These are phyloP conservation scores for Corynespora cassiicola DNA, from an alignment of 2,329 filamentous ascomycete genomes.

Conservation along the genomic window DNA sequence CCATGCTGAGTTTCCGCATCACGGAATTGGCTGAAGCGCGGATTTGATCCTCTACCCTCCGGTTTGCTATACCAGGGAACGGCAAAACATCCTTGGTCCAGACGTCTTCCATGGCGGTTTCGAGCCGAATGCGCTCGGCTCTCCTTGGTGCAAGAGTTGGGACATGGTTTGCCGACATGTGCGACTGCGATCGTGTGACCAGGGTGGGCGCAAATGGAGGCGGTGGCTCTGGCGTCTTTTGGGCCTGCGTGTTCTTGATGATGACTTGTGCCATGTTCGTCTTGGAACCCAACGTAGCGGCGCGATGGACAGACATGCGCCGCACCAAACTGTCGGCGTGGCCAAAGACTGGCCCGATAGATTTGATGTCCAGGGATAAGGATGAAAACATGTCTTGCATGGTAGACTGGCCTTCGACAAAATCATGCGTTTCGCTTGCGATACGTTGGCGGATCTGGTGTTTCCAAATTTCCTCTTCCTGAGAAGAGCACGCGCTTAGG, in stretches of 20 bases:
- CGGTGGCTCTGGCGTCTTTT: slow-evolving; percentile 62
- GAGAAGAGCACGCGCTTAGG: slow-evolving; percentile 81
- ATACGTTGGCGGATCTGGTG: slow-evolving; percentile 65
- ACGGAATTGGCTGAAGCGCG: slow-evolving; percentile 82
- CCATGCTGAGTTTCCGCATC: slow-evolving; percentile 86
- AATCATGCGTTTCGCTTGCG: slow-evolving; percentile 57
- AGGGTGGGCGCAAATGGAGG: slow-evolving; percentile 53
- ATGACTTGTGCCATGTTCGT: slow-evolving; percentile 77
- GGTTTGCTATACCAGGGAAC: slow-evolving; percentile 79
- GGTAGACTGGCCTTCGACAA: slow-evolving; percentile 55
- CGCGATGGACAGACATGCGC: slow-evolving; percentile 78
- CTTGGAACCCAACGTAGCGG: slow-evolving; percentile 75
- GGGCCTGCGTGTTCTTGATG: slow-evolving; percentile 81
- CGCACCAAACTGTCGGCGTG: slow-evolving; percentile 70
- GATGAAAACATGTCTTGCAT: slow-evolving; percentile 64
- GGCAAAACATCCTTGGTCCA: slow-evolving; percentile 84
- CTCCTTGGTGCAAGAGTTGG: slow-evolving; percentile 76
- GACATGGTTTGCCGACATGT: slow-evolving; percentile 71
- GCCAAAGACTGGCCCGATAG: slow-evolving; percentile 77
- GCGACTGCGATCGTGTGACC: slow-evolving; percentile 80
- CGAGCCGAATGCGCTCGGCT: slow-evolving; percentile 78
- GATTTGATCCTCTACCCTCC: slow-evolving; percentile 73
- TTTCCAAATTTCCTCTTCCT: slow-evolving; percentile 83
- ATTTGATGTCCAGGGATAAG: slow-evolving; percentile 73
- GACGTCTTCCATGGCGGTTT: slow-evolving; percentile 75